Evolutionary conservation across 106 monocot genomes (phyloP).

Genomic region (Dendrobium catenatum): DNA sequence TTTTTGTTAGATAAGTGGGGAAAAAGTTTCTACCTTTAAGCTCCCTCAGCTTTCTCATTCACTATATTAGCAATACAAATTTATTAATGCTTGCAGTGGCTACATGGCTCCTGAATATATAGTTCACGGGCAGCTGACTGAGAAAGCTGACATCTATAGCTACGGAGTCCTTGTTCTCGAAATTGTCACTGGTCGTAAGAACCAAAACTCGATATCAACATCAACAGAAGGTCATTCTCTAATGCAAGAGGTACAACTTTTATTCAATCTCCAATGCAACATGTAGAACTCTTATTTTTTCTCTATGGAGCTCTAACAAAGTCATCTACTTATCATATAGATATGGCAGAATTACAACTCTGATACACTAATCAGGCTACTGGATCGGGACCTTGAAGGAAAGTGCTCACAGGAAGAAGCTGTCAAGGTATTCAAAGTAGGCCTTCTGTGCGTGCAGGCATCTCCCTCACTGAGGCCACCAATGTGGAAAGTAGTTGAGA

Average conservation of each 20-base stretch:
- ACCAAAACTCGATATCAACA: constrained; percentile 26
- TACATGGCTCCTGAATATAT: constrained; percentile 77
- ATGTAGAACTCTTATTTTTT: constrained; percentile 8
- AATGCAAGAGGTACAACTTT: constrained; percentile 23
- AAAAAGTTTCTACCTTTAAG: no score
- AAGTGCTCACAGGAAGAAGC: constrained; percentile 29
- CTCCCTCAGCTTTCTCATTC: no score
- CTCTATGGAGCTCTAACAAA: neutral
- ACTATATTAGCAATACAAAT: neutral
- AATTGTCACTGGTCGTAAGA: constrained; percentile 50
- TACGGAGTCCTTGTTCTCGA: constrained; percentile 55
- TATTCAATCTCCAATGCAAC: constrained; percentile 2
- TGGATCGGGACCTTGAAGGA: constrained; percentile 35
- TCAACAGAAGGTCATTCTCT: constrained; percentile 36
- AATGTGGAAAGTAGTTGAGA: constrained; percentile 66
- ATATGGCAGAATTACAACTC: constrained; percentile 46
- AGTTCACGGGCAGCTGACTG: constrained; percentile 51
- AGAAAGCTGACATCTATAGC: constrained; percentile 60
- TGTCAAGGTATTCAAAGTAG: constrained; percentile 35
- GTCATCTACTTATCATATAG: constrained; percentile 15
- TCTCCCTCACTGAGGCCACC: constrained; percentile 43
- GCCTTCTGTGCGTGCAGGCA: constrained; percentile 18
- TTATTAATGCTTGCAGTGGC: constrained; percentile 25
- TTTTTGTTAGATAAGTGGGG: no score
- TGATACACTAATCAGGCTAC: constrained; percentile 23